Evolutionary conservation across 2,329 filamentous ascomycete genomes (phyloP).

Genomic region (Knufia petricola): DNA sequence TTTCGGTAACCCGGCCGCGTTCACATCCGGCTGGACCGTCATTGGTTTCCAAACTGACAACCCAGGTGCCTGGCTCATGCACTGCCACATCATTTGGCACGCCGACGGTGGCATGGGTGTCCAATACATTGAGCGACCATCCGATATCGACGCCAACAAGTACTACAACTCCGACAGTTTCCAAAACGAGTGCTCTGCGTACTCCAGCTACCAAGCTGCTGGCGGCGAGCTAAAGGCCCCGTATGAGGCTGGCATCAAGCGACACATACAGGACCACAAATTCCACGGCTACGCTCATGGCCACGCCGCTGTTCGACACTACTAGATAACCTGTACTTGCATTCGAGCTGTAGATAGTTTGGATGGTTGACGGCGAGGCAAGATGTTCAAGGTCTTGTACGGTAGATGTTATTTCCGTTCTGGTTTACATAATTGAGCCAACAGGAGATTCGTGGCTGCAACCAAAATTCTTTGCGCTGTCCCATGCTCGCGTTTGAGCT

Average conservation of each 20-base stretch:
- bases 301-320: conserved; percentile 7
- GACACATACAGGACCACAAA: conserved; percentile 9
- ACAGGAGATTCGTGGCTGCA: neutral
- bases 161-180: conserved; percentile 14
- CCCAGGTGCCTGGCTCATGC: conserved; percentile 58
- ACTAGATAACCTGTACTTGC: neutral
- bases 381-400: neutral
- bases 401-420: conserved; percentile 6
- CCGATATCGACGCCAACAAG: conserved; percentile 10
- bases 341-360: neutral
- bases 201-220: conserved; percentile 11
- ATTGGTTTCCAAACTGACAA: conserved; percentile 41
- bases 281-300: conserved; percentile 9
- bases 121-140: conserved; percentile 27
- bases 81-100: conserved; percentile 77
- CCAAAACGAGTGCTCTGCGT: conserved; percentile 17
- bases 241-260: conserved; percentile 19
- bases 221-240: conserved; percentile 8
- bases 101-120: conserved; percentile 54
- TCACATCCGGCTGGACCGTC: conserved; percentile 48
- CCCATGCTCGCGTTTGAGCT: neutral
- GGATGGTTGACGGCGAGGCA: neutral
- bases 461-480: neutral
- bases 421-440: conserved; percentile 4
- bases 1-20: conserved; percentile 25